phyloP scores from a whole-genome alignment of 257 asterid genomes.

The Solanum tacnaense region DNA sequence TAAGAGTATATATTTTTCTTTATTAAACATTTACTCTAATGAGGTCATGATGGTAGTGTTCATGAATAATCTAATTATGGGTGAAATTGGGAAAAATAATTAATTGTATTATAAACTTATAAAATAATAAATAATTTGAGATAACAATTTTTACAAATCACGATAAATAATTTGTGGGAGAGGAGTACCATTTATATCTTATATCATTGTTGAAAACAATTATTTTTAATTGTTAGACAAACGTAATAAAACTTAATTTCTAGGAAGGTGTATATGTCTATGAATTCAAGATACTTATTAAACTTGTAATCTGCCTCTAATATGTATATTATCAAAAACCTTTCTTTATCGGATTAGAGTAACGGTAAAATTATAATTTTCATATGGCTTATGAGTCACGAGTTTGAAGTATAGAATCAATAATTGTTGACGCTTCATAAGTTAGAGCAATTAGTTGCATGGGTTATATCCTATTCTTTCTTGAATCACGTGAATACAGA shows the following conservation, averaged over 20 bases:
- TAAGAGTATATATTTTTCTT: neutral
- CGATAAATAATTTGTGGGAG: neutral
- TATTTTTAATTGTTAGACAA: neutral
- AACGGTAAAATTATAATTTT: neutral
- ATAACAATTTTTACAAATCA: neutral
- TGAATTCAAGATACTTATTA: neutral
- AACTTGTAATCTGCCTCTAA: neutral
- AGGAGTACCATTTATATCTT: neutral
- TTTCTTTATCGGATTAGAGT: neutral
- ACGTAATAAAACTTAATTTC: neutral
- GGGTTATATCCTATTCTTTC: neutral
- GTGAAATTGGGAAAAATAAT: neutral
- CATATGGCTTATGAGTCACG: neutral
- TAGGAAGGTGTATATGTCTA: neutral
- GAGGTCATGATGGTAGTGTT: neutral
- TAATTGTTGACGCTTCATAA: neutral
- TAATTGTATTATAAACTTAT: no score
- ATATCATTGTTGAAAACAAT: neutral
- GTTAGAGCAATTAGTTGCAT: no score
- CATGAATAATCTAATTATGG: neutral
- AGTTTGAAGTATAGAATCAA: neutral
- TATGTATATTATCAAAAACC: neutral
- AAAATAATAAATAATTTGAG: neutral
- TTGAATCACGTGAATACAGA: neutral
- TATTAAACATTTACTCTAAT: neutral